A percentile compares a stretch with the other conserved stretches of the same genome.
Evolutionary conservation across 257 asterid genomes (phyloP).

Genomic region (Prunella vulgaris): DNA sequence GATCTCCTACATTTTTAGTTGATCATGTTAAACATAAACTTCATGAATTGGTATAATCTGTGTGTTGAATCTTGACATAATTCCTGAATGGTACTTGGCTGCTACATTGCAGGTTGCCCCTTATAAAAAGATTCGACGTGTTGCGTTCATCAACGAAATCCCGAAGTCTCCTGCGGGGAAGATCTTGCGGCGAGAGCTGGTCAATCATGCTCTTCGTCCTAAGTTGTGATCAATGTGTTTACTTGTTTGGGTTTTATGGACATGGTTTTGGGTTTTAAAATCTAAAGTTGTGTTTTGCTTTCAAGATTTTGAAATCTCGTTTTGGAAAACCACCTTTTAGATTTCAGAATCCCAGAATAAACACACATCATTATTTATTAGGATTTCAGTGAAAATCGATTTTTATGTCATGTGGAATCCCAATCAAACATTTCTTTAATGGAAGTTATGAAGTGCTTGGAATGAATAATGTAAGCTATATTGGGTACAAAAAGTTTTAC

Average conservation of each 20-base stretch:
- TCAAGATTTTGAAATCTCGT: no score
- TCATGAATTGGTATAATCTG: neutral
- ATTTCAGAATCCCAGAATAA: no score
- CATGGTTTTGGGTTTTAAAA: no score
- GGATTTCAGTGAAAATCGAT: no score
- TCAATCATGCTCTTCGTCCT: constrained; percentile 40
- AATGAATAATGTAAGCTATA: neutral
- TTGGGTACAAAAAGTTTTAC: neutral
- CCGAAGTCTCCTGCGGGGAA: constrained; percentile 77
- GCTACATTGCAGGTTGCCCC: constrained; percentile 46
- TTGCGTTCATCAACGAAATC: constrained; percentile 47
- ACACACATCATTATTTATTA: no score
- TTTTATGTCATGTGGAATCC: no score
- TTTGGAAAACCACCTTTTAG: no score
- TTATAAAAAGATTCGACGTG: constrained; percentile 58
- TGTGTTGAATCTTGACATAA: neutral
- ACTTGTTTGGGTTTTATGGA: no score
- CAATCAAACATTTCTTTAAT: no score
- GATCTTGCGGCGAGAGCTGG: constrained; percentile 53
- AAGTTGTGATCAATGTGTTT: constrained; percentile 33
- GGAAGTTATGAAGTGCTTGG: neutral
- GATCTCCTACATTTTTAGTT: neutral
- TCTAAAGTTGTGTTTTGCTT: no score
- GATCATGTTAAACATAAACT: neutral
- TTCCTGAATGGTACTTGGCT: neutral